Conservation (phyloP, 768 basidiomycete genomes). For the Lactarius deliciosus region DNA sequence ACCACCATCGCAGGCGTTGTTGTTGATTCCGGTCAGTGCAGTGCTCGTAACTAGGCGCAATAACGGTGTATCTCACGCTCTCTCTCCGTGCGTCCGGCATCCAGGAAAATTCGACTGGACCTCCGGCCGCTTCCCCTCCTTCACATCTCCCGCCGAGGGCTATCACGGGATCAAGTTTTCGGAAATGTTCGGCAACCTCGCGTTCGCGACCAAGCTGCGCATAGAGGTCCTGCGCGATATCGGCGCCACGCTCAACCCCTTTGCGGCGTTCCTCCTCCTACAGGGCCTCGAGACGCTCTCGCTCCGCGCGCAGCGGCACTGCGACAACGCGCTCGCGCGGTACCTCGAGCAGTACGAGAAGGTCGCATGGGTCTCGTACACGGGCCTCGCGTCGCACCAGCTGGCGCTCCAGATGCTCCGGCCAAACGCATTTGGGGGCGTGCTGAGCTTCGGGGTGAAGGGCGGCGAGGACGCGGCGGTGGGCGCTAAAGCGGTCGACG, state of each 20-base stretch:
- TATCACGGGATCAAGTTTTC: conserved; percentile 71
- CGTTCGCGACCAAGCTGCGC: conserved; percentile 69
- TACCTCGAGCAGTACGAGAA: conserved; percentile 60
- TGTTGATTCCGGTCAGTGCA: conserved; percentile 58
- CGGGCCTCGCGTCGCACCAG: conserved; percentile 63
- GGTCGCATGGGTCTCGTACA: conserved; percentile 77
- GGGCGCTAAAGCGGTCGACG: conserved; percentile 66
- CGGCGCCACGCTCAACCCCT: conserved; percentile 66
- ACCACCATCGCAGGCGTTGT: conserved; percentile 78
- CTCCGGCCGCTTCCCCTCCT: conserved; percentile 69
- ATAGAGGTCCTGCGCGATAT: conserved; percentile 63
- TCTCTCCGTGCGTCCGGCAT: not conserved
- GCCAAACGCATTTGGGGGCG: conserved; percentile 61
- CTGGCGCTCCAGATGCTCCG: conserved; percentile 58
- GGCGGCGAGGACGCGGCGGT: conserved; percentile 44
- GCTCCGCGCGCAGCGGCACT: conserved; percentile 69
- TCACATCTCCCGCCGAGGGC: conserved; percentile 72
- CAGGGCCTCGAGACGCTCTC: conserved; percentile 79
- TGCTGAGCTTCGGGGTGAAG: conserved; percentile 76
- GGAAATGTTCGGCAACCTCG: conserved; percentile 62
- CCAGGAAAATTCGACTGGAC: conserved; percentile 73
- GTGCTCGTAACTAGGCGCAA: not conserved
- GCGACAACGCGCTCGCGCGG: conserved; percentile 67
- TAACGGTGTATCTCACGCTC: not conserved
- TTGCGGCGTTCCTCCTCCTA: conserved; percentile 71